phyloP scores from a whole-genome alignment of 2,329 filamentous ascomycete species.

The Onygenales sp. region DNA sequence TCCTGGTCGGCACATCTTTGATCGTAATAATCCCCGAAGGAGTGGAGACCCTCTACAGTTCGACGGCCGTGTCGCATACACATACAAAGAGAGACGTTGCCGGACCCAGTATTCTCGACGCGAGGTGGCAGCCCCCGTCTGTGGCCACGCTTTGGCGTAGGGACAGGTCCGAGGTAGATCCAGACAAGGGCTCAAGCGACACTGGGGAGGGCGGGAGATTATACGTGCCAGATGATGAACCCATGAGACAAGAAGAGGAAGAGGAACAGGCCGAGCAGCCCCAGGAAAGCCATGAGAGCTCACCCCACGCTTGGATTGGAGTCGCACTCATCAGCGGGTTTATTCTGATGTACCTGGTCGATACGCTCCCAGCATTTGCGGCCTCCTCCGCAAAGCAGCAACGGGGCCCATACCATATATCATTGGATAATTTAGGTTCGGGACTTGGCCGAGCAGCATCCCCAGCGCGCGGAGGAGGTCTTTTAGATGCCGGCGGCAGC shows the following conservation, averaged over 20 bases:
- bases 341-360: conserved; percentile 92
- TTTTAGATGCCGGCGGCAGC: conserved; percentile 23
- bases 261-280: conserved; percentile 31
- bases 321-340: conserved; percentile 81
- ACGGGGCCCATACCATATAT: conserved; percentile 72
- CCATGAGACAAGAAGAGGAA: conserved; percentile 14
- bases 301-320: conserved; percentile 68
- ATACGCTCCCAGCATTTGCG: conserved; percentile 69
- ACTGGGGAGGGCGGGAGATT: not conserved
- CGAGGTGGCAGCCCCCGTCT: conserved; percentile 6
- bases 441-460: conserved; percentile 38
- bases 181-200: not conserved
- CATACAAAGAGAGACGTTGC: conserved; percentile 15
- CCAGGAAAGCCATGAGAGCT: conserved; percentile 35
- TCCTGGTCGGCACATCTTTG: conserved; percentile 87
- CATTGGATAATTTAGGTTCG: conserved; percentile 67
- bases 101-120: conserved; percentile 17
- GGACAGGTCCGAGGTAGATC: not conserved
- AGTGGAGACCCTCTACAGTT: conserved; percentile 74
- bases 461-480: conserved; percentile 22
- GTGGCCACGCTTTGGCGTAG: not conserved
- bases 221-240: not conserved
- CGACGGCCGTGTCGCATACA: conserved; percentile 28
- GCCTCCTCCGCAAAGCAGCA: conserved; percentile 54
- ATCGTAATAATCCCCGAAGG: conserved; percentile 98